phyloP scores from a whole-genome alignment of 1,284 basidiomycete genomes.

The Mycosarcoma mackinlayi region DNA sequence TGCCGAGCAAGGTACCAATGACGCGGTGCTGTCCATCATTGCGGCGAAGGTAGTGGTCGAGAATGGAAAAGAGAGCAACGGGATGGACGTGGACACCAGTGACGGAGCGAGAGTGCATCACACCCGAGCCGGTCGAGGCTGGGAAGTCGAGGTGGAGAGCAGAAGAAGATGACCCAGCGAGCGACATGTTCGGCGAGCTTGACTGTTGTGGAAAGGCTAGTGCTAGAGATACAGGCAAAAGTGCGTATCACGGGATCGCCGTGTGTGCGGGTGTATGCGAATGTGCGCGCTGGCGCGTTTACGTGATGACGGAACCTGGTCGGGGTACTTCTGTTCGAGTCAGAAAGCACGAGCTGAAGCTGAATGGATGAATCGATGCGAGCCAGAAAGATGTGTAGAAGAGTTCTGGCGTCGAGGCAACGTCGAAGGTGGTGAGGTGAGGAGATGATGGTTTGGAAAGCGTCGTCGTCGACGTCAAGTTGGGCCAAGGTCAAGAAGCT shows the following conservation, averaged over 20 bases:
- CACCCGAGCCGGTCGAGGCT: slow-evolving; percentile 58
- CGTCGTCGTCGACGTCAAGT: background rate
- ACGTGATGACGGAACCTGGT: no score
- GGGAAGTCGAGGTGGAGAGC: slow-evolving; percentile 67
- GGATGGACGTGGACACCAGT: slow-evolving; percentile 66
- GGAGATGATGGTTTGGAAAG: background rate
- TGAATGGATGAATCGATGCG: background rate
- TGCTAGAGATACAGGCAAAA: no score
- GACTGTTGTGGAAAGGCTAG: background rate
- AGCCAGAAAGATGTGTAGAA: background rate
- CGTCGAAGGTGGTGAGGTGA: no score
- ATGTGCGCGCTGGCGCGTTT: background rate
- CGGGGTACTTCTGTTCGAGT: no score
- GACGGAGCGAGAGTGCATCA: slow-evolving; percentile 65
- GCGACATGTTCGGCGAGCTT: slow-evolving; percentile 38
- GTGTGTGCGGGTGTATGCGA: background rate
- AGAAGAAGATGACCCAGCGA: slow-evolving; percentile 54
- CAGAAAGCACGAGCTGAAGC: background rate
- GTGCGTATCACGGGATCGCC: no score
- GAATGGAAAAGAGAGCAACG: slow-evolving; percentile 84
- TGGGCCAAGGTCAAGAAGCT: no score
- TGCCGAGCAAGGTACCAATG: slow-evolving; percentile 93
- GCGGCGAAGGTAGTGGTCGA: slow-evolving; percentile 95
- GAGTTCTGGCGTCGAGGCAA: background rate
- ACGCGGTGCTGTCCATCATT: slow-evolving; percentile 78